A percentile compares a stretch with the other conserved stretches of the same genome.
These are phyloP conservation scores for Phytophthora pini DNA, from an alignment of 352 stramenopile genomes.

Conservation along the genomic window DNA sequence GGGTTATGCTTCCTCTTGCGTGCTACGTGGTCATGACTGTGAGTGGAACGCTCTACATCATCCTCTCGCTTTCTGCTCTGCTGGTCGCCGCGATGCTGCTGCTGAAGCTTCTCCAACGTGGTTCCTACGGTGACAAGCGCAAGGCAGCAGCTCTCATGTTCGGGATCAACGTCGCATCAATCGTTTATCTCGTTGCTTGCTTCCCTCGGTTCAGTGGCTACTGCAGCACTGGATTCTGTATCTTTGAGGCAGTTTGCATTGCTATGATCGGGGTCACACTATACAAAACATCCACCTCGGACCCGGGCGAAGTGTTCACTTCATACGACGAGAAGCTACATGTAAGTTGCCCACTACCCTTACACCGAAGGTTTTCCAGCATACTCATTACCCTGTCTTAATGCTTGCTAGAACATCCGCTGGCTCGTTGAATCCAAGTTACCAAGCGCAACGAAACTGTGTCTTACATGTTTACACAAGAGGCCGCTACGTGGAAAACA, in stretches of 20 bases:
- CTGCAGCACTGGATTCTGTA: slow-evolving; percentile 44
- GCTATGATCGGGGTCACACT: slow-evolving; percentile 56
- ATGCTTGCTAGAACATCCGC: slow-evolving; percentile 57
- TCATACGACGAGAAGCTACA: slow-evolving; percentile 72
- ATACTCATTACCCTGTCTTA: background rate
- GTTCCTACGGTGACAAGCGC: slow-evolving; percentile 76
- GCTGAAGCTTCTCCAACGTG: slow-evolving; percentile 63
- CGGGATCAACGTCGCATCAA: slow-evolving; percentile 77
- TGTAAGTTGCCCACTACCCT: slow-evolving; percentile 32
- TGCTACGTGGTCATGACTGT: slow-evolving; percentile 49
- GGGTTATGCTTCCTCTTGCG: slow-evolving; percentile 57
- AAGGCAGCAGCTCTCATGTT: slow-evolving; percentile 80
- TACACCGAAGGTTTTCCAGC: background rate
- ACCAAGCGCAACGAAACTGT: slow-evolving; percentile 75
- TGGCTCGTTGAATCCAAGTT: slow-evolving; percentile 79
- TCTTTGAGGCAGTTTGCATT: slow-evolving; percentile 24
- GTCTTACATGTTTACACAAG: slow-evolving; percentile 80
- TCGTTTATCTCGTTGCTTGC: slow-evolving; percentile 60
- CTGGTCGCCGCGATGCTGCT: slow-evolving; percentile 41
- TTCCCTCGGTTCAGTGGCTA: slow-evolving; percentile 46
- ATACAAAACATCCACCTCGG: slow-evolving; percentile 58
- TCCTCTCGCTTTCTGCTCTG: slow-evolving; percentile 44
- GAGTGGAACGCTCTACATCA: slow-evolving; percentile 43
- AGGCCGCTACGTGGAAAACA: slow-evolving; percentile 81
- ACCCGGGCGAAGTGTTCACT: slow-evolving; percentile 72